phyloP scores from a whole-genome alignment of 2,329 filamentous ascomycete genomes.

The Pezizomycotina sp. region DNA sequence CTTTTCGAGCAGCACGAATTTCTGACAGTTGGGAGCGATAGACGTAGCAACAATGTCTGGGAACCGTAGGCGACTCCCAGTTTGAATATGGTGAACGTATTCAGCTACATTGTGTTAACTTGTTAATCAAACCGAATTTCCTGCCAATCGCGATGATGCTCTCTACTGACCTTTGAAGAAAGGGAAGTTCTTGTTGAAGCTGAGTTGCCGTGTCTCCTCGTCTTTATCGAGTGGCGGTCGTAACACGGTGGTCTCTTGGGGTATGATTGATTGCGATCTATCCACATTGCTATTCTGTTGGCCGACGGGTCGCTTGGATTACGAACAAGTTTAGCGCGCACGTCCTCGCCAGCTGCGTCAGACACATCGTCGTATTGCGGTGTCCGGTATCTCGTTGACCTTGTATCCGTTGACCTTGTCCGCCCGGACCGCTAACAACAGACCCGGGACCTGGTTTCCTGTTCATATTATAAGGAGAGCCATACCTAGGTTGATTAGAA shows the following conservation, averaged over 20 bases:
- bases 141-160: background rate
- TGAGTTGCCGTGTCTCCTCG: conserved; percentile 14
- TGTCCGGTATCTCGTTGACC: too few species aligned
- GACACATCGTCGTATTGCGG: too few species aligned
- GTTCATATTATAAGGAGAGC: too few species aligned
- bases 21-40: conserved; percentile 16
- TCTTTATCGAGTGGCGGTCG: conserved; percentile 12
- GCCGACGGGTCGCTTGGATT: too few species aligned
- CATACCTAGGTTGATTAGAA: too few species aligned
- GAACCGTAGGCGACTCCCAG: conserved; percentile 10
- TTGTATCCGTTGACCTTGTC: too few species aligned
- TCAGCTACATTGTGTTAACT: conserved; percentile 13
- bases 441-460: too few species aligned
- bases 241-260: conserved; percentile 16
- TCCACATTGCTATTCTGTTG: conserved; percentile 16
- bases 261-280: conserved; percentile 15
- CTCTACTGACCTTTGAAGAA: conserved; percentile 14
- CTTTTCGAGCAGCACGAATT: conserved; percentile 13
- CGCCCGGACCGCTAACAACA: too few species aligned
- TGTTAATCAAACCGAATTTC: conserved; percentile 5
- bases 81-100: conserved; percentile 19
- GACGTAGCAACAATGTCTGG: conserved; percentile 16
- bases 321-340: too few species aligned
- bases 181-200: conserved; percentile 17
- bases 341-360: too few species aligned